Conservation (phyloP, 345 rosid species). For the Geranium brycei region DNA sequence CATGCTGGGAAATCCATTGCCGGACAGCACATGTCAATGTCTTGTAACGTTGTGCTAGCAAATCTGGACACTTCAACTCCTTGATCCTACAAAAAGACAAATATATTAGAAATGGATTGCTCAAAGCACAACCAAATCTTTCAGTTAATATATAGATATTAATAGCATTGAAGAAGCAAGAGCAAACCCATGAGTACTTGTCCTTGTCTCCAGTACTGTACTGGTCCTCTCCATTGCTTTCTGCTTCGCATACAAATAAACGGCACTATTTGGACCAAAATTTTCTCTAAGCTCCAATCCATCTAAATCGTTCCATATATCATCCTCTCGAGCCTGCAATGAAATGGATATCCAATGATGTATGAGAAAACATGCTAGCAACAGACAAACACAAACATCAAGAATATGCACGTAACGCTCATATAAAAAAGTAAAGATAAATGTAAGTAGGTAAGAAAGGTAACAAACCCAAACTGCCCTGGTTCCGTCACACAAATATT, state of each 20-base stretch:
- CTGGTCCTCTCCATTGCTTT: slow-evolving; percentile 36
- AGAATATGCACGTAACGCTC: slow-evolving; percentile 2
- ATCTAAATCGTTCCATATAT: slow-evolving; percentile 43
- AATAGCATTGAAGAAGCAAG: neutral
- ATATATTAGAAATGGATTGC: slow-evolving; percentile 8
- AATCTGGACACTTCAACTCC: slow-evolving; percentile 73
- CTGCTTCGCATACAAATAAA: slow-evolving; percentile 30
- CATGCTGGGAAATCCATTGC: slow-evolving; percentile 48
- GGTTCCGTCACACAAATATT: slow-evolving; percentile 44
- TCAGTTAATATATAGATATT: neutral
- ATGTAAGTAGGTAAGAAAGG: neutral
- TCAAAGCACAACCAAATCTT: neutral
- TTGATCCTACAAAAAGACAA: slow-evolving; percentile 26
- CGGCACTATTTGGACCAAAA: slow-evolving; percentile 24
- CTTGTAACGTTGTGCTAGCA: slow-evolving; percentile 42
- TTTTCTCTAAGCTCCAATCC: slow-evolving; percentile 23
- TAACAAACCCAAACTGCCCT: slow-evolving; percentile 58
- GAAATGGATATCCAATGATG: neutral
- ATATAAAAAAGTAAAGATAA: neutral
- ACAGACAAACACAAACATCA: neutral
- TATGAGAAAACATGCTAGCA: neutral
- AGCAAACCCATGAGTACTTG: slow-evolving; percentile 42
- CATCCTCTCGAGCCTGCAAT: slow-evolving; percentile 47
- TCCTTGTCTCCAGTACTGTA: slow-evolving; percentile 38
- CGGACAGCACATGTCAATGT: slow-evolving; percentile 44